phyloP scores from a whole-genome alignment of 305 asterid species.

The Fraxinus paxiana region DNA sequence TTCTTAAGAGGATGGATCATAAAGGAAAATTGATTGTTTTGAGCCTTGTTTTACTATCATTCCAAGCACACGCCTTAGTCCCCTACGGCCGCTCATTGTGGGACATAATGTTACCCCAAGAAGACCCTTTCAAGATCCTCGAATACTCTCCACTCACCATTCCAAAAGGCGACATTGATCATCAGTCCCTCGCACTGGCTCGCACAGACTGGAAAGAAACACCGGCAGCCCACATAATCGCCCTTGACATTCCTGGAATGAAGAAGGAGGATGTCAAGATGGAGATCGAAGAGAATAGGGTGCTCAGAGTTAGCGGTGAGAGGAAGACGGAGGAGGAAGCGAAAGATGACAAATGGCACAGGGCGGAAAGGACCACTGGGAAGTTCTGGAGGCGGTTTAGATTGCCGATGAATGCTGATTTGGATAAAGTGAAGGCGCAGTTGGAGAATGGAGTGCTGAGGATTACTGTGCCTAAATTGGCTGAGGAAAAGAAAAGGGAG shows the following conservation, averaged over 20 bases:
- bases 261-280: slow-evolving; percentile 44
- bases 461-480: slow-evolving; percentile 40
- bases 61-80: slow-evolving; percentile 27
- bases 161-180: slow-evolving; percentile 24
- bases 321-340: slow-evolving; percentile 37
- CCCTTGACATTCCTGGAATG: slow-evolving; percentile 48
- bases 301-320: slow-evolving; percentile 44
- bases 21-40: background rate
- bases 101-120: slow-evolving; percentile 27
- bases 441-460: slow-evolving; percentile 44
- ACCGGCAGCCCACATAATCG: slow-evolving; percentile 26
- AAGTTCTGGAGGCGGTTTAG: slow-evolving; percentile 54
- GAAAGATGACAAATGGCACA: slow-evolving; percentile 49
- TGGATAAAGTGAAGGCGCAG: slow-evolving; percentile 37
- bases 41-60: slow-evolving; percentile 7
- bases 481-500: slow-evolving; percentile 36
- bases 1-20: slow-evolving; percentile 7
- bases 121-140: slow-evolving; percentile 46
- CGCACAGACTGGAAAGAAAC: slow-evolving; percentile 60
- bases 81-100: slow-evolving; percentile 38
- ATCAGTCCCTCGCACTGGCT: slow-evolving; percentile 33
- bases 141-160: slow-evolving; percentile 39
- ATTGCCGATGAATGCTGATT: slow-evolving; percentile 39
- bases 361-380: slow-evolving; percentile 44
- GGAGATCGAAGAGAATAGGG: slow-evolving; percentile 45